Conservation (phyloP, 75 land plant species). For the Larix kaempferi region DNA sequence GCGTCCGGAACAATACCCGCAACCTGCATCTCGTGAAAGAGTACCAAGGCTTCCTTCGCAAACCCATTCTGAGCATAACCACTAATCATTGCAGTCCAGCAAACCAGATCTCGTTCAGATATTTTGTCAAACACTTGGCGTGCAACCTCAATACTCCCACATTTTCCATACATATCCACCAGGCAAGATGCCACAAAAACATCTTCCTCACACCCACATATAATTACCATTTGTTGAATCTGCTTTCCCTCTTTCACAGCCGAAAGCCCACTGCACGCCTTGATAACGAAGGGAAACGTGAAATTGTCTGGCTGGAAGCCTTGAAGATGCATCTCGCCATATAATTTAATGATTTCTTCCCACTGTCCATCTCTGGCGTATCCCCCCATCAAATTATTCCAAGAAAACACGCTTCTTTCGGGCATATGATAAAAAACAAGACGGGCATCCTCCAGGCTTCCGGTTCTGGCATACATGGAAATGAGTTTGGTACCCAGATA, state of each 20-base stretch:
- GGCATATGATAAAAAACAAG: constrained; percentile 58
- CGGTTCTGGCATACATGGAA: constrained; percentile 32
- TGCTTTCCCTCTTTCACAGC: constrained; percentile 20
- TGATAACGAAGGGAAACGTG: constrained; percentile 58
- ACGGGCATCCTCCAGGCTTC: constrained; percentile 45
- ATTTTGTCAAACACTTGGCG: constrained; percentile 18
- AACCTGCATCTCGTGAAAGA: constrained; percentile 5
- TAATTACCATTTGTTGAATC: constrained; percentile 18
- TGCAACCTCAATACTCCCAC: constrained; percentile 24
- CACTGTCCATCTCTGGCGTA: constrained; percentile 40
- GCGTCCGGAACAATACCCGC: constrained; percentile 1
- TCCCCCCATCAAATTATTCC: constrained; percentile 65
- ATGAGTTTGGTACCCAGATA: constrained; percentile 49
- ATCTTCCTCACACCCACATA: constrained; percentile 14
- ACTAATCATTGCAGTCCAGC: constrained; percentile 39
- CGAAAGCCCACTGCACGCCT: constrained; percentile 29
- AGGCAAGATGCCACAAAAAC: constrained; percentile 16
- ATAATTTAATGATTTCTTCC: constrained; percentile 65
- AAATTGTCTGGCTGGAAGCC: constrained; percentile 50
- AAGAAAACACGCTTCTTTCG: constrained; percentile 30
- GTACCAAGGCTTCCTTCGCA: not conserved
- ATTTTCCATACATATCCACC: constrained; percentile 37
- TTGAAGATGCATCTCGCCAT: constrained; percentile 57
- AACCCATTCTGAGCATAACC: constrained; percentile 4
- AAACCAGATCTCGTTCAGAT: constrained; percentile 11